These are phyloP conservation scores for Theobroma grandiflorum DNA, from an alignment of 441 rosid genomes.

Conservation along the genomic window DNA sequence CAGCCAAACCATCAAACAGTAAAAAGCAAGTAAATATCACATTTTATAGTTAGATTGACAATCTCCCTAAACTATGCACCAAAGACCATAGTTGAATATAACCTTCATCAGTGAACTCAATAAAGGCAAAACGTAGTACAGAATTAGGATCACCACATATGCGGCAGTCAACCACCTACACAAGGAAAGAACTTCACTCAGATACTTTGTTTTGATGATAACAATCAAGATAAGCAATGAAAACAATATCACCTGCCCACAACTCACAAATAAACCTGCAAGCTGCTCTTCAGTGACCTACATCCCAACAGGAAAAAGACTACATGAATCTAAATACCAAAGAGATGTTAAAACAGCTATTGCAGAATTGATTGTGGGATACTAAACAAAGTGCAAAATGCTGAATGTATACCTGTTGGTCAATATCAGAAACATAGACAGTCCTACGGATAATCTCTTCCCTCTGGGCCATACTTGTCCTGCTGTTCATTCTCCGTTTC, in stretches of 20 bases:
- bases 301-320: conserved; percentile 16
- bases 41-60: background rate
- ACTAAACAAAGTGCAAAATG: conserved; percentile 15
- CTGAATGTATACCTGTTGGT: conserved; percentile 67
- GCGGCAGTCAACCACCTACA: conserved; percentile 95
- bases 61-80: background rate
- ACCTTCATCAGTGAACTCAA: conserved; percentile 96
- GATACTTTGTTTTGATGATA: conserved; percentile 6
- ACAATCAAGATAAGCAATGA: conserved; percentile 19
- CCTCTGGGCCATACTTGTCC: conserved; percentile 86
- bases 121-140: conserved; percentile 93
- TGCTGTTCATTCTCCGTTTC: conserved; percentile 65
- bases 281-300: conserved; percentile 98
- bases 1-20: conserved; percentile 27
- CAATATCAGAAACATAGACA: conserved; percentile 91
- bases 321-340: background rate
- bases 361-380: conserved; percentile 5
- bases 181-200: conserved; percentile 25
- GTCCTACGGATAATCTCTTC: conserved; percentile 87
- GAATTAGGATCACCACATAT: conserved; percentile 98
- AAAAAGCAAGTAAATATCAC: background rate
- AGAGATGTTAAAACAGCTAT: background rate
- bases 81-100: conserved; percentile 12
- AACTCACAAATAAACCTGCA: conserved; percentile 79
- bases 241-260: conserved; percentile 73